Evolutionary conservation across 768 basidiomycete genomes (phyloP).

Genomic region (Collybia nuda): DNA sequence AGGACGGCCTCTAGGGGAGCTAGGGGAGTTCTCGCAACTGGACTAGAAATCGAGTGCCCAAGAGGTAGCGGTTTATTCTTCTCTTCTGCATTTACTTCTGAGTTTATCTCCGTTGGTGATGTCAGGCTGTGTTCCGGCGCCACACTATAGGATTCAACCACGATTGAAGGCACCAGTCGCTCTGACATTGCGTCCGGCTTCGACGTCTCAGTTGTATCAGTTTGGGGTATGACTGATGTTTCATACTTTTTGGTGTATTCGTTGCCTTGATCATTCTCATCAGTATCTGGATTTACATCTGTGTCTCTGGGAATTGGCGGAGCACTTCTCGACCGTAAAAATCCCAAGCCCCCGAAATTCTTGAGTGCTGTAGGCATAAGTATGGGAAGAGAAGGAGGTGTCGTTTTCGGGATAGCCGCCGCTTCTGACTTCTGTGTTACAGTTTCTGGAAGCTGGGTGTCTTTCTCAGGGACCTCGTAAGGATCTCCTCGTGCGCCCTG

Average conservation of each 20-base stretch:
- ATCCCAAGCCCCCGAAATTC: constrained; percentile 44
- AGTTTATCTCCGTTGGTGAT: background rate
- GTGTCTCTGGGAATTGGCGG: constrained; percentile 51
- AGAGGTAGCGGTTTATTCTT: background rate
- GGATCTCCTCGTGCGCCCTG: constrained; percentile 66
- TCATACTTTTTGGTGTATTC: background rate
- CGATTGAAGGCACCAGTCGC: background rate
- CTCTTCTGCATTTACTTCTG: background rate
- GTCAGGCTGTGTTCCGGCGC: background rate
- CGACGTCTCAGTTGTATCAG: background rate
- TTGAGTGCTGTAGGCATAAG: constrained; percentile 43
- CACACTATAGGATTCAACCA: background rate
- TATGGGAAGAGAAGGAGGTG: constrained; percentile 13
- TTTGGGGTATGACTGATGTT: background rate
- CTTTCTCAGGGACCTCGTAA: constrained; percentile 29
- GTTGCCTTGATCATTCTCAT: constrained; percentile 6
- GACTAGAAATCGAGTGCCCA: constrained; percentile 3
- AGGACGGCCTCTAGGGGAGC: constrained; percentile 67
- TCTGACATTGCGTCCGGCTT: background rate
- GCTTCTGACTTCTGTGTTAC: background rate
- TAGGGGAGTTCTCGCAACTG: constrained; percentile 39
- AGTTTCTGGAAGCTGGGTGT: constrained; percentile 10
- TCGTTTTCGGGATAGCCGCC: constrained; percentile 1
- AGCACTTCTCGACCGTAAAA: constrained; percentile 56
- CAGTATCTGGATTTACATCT: constrained; percentile 6